Conservation (phyloP, 2,329 filamentous ascomycete genomes). For the Neopestalotiopsis clavispora region DNA sequence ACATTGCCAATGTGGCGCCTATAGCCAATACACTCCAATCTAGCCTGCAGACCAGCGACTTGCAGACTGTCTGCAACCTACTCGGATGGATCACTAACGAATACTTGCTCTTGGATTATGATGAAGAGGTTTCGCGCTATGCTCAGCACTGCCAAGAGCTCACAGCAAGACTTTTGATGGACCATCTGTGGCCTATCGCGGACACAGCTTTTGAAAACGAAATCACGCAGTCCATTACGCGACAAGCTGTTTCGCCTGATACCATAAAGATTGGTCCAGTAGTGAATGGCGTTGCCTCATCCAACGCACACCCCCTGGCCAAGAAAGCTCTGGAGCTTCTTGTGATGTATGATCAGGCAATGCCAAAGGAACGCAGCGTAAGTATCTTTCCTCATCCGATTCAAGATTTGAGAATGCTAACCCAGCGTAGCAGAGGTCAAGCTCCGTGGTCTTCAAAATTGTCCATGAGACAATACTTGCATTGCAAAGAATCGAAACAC, state of each 20-base stretch:
- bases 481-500: slow-evolving; percentile 75
- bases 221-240: slow-evolving; percentile 58
- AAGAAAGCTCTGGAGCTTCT: slow-evolving; percentile 64
- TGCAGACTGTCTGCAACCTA: slow-evolving; percentile 58
- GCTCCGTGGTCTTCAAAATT: slow-evolving; percentile 67
- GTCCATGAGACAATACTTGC: slow-evolving; percentile 89
- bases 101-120: slow-evolving; percentile 59
- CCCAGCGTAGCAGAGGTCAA: slow-evolving; percentile 52
- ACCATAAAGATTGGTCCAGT: slow-evolving; percentile 56
- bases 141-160: slow-evolving; percentile 60
- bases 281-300: slow-evolving; percentile 53
- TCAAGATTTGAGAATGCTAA: neutral
- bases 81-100: slow-evolving; percentile 64
- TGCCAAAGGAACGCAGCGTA: slow-evolving; percentile 68
- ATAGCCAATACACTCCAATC: slow-evolving; percentile 55
- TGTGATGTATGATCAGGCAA: slow-evolving; percentile 66
- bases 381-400: slow-evolving; percentile 32
- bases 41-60: slow-evolving; percentile 50
- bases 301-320: slow-evolving; percentile 63
- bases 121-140: slow-evolving; percentile 60
- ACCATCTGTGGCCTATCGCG: slow-evolving; percentile 62
- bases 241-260: slow-evolving; percentile 50
- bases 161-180: slow-evolving; percentile 58
- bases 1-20: slow-evolving; percentile 58
- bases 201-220: slow-evolving; percentile 61